Evolutionary conservation across 257 asterid species (phyloP).

Genomic region (Solanum virginianum): DNA sequence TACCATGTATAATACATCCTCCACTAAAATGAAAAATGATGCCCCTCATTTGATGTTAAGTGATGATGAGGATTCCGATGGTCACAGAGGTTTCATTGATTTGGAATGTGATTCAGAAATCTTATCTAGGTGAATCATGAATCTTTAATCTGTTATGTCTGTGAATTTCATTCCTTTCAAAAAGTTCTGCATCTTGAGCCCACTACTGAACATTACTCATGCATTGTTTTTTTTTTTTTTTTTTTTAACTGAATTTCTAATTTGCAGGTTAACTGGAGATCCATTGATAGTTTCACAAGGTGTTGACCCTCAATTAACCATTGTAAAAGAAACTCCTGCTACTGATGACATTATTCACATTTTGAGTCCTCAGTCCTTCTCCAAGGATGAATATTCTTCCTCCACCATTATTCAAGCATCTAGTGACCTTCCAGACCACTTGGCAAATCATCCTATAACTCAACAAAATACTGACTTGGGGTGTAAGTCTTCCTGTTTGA

Average conservation of each 20-base stretch:
- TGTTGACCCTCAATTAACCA: conserved; percentile 38
- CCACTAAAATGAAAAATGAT: conserved; percentile 10
- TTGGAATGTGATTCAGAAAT: conserved; percentile 44
- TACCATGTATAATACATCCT: conserved; percentile 11
- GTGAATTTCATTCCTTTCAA: not conserved
- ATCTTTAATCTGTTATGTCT: not conserved
- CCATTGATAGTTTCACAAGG: conserved; percentile 13
- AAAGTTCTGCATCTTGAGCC: not conserved
- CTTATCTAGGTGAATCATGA: conserved; percentile 37
- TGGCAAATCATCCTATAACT: conserved; percentile 20
- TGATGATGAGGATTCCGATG: conserved; percentile 17
- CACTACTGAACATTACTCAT: not conserved
- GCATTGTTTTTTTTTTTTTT: not conserved
- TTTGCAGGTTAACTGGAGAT: conserved; percentile 44
- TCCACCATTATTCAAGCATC: conserved; percentile 15
- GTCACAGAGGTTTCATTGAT: conserved; percentile 31
- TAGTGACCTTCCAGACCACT: conserved; percentile 19
- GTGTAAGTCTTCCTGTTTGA: conserved; percentile 19
- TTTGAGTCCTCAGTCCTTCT: conserved; percentile 21
- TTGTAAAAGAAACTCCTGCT: conserved; percentile 61
- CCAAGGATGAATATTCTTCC: conserved; percentile 25
- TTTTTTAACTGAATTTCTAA: not conserved
- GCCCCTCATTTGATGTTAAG: conserved; percentile 9
- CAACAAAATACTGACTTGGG: conserved; percentile 13
- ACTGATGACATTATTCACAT: conserved; percentile 10